Percentiles rank a stretch among this genome's conserved stretches.
phyloP scores from a whole-genome alignment of 805 yeast genomes.

The Wickerhamomyces bisporus region DNA sequence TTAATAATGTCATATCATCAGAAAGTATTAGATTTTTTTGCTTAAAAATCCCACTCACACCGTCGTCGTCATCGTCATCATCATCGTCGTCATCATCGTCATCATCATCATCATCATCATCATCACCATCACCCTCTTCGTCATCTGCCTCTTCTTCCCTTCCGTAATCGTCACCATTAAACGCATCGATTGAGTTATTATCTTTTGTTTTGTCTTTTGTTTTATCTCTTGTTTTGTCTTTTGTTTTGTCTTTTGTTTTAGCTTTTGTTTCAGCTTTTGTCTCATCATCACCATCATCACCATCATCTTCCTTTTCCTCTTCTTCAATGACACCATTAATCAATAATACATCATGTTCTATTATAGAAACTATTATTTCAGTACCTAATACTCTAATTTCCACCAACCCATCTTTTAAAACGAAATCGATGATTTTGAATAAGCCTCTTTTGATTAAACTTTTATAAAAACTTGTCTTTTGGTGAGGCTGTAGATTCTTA shows the following conservation, averaged over 20 bases:
- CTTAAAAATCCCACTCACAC: background rate
- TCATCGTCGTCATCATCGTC: conserved; percentile 1
- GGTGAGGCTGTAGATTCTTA: conserved; percentile 53
- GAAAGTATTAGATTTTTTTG: conserved; percentile 26
- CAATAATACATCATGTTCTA: conserved; percentile 75
- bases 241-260: conserved; percentile 5
- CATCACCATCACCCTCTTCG: conserved; percentile 3
- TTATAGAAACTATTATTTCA: conserved; percentile 71
- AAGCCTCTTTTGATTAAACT: conserved; percentile 64
- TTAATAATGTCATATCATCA: conserved; percentile 54
- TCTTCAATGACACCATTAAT: conserved; percentile 31
- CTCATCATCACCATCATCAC: conserved; percentile 6
- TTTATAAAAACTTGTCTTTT: conserved; percentile 60
- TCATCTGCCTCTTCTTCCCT: conserved; percentile 1
- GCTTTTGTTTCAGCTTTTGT: conserved; percentile 6
- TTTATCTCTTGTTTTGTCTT: conserved; percentile 2
- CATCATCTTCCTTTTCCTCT: conserved; percentile 2
- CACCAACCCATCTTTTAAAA: conserved; percentile 47
- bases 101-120: conserved; percentile 19
- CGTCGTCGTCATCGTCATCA: background rate
- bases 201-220: conserved; percentile 2
- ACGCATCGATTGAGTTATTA: background rate
- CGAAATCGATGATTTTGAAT: conserved; percentile 64
- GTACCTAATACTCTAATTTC: conserved; percentile 65
- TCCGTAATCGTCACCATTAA: conserved; percentile 1